Evolutionary conservation across 1,284 basidiomycete species (phyloP).

Genomic region (Erythrobasidium hasegawianum): DNA sequence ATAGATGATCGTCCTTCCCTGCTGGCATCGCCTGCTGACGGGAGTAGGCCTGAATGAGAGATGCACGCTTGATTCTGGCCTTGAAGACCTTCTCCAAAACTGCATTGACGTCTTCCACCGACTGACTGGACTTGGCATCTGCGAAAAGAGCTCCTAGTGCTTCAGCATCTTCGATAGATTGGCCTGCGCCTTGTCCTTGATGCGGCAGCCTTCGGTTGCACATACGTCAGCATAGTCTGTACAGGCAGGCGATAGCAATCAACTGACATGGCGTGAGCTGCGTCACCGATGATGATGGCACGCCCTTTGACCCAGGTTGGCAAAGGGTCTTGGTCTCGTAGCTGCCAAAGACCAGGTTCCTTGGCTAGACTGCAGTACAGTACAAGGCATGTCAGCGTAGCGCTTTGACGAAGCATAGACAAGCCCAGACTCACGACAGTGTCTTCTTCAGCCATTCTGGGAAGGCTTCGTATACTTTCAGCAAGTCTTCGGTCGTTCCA

Average conservation of each 20-base stretch:
- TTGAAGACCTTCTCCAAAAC: constrained; percentile 35
- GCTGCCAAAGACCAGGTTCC: neutral
- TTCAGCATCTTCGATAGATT: constrained; percentile 43
- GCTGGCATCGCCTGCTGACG: constrained; percentile 7
- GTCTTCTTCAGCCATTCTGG: no score
- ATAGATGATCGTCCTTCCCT: neutral
- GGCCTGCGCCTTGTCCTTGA: constrained; percentile 41
- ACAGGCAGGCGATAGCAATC: no score
- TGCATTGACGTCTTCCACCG: neutral
- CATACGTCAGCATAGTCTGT: no score
- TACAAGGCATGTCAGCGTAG: no score
- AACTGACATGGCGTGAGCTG: constrained; percentile 43
- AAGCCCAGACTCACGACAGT: no score
- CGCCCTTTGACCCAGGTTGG: constrained; percentile 43
- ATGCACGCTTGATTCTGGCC: constrained; percentile 40
- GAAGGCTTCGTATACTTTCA: no score
- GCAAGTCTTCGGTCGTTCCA: no score
- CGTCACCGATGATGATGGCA: constrained; percentile 47
- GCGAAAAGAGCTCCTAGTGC: constrained; percentile 34
- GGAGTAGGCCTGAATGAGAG: constrained; percentile 1
- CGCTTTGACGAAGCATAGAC: no score
- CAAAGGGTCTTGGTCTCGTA: constrained; percentile 47
- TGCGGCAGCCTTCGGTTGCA: constrained; percentile 38
- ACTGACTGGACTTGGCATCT: constrained; percentile 15
- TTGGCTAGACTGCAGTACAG: no score